Evolutionary conservation across 345 rosid species (phyloP), one percentile per base, ranked within the genome.

Genomic region (Aegle marmelos): DNA sequence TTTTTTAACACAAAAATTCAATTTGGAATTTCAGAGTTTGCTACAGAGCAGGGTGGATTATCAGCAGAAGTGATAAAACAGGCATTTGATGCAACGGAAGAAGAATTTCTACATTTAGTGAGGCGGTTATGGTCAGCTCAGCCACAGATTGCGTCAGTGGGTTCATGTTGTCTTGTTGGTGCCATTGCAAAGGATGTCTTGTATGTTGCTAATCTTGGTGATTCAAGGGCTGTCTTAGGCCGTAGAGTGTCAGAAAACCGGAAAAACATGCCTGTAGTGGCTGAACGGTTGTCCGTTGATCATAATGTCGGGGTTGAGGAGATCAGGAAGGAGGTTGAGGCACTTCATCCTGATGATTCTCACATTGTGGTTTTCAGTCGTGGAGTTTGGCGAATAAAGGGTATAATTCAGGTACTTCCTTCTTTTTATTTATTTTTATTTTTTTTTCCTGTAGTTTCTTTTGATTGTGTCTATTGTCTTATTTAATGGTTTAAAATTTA

Each of bases 311-410:
- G 82, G 9, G 84, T 76, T 48, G 89, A 89, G 79, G 92, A 88
- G 84, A 91, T 91, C n/a, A 91, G 94, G 79, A 89, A 88, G 79
- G 94, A 91, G 84, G 91, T 91, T 33, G 85, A 76, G 74, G 90
- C 92, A 14, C 94, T 89, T 59, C 94, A 91, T 81, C 94, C 94
- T 2, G 92, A 88, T 76, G 94, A 91, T 85, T 66, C 91, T 6
- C 85, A 87, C 59, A 54, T 88, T 33, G 94, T 91, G 28, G 86
- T 88, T 50, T 78, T 79, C 75, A 84, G 75, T 58, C 91, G 71
- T 6, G 94, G 94, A 8, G 94, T 88, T 77, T 91, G 94, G 94
- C 83, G 92, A 61, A 86, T 91, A 9, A 91, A 86, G 87, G 94
- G 94, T 74, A 89, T 91, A 76, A 89, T 91, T 84, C 94, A 91